A percentile compares a stretch with the other conserved stretches of the same genome.
Evolutionary conservation across 805 yeast species (phyloP).

Genomic region (Tetrapisispora iriomotensis): DNA sequence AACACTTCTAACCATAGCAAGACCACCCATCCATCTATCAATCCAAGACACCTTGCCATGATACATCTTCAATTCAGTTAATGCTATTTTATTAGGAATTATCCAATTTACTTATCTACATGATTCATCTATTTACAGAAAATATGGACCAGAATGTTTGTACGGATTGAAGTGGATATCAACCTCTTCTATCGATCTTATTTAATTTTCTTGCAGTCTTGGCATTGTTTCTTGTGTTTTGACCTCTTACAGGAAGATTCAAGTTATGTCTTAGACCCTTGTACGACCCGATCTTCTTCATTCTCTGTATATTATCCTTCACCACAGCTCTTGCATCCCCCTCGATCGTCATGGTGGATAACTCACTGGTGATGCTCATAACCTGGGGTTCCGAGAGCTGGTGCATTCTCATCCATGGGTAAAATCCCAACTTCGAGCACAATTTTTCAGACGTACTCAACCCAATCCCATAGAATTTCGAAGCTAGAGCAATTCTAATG

Average conservation of each 20-base stretch:
- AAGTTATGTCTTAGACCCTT: conserved; percentile 83
- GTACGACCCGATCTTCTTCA: conserved; percentile 74
- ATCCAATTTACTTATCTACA: no score
- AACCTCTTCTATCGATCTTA: conserved; percentile 55
- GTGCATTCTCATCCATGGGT: conserved; percentile 90
- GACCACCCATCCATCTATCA: no score
- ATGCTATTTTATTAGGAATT: no score
- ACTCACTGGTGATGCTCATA: conserved; percentile 77
- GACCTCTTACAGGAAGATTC: conserved; percentile 81
- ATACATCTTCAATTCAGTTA: no score
- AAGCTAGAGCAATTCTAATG: conserved; percentile 53
- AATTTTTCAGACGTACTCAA: conserved; percentile 55
- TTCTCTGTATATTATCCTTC: conserved; percentile 66
- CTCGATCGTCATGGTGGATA: conserved; percentile 74
- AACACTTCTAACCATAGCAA: no score
- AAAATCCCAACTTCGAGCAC: conserved; percentile 82
- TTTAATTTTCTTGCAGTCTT: conserved; percentile 82
- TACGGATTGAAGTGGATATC: no score
- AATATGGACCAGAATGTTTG: no score
- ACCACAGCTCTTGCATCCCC: conserved; percentile 66
- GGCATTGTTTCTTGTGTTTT: conserved; percentile 85
- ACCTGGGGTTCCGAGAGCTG: conserved; percentile 83
- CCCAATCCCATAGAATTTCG: conserved; percentile 86
- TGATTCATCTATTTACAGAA: no score
- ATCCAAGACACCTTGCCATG: no score